Conservation (phyloP, 768 basidiomycete genomes). For the Rhodotorula kratochvilovae region DNA sequence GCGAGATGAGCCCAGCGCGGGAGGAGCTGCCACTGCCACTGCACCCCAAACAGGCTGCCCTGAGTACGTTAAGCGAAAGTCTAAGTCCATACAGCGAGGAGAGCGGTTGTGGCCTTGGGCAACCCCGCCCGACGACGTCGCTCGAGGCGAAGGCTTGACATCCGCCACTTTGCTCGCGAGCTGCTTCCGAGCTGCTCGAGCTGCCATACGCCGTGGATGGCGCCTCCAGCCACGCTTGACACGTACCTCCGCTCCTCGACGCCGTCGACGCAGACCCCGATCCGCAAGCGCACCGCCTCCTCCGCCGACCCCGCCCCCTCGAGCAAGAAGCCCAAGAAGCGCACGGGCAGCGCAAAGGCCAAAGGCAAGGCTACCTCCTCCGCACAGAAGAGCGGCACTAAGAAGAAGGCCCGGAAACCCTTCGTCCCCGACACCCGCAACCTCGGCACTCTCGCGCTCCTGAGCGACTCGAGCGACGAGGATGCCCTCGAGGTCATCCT, state of each 20-base stretch:
- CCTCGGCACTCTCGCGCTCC: constrained; percentile 28
- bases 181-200: too few relatives aligned
- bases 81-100: too few relatives aligned
- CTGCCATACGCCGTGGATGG: not conserved
- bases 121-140: too few relatives aligned
- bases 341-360: not conserved
- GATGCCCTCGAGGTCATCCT: not conserved
- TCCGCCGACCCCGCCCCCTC: not conserved
- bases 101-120: too few relatives aligned
- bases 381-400: not conserved
- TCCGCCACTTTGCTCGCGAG: too few relatives aligned
- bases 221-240: not conserved
- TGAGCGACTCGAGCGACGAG: constrained; percentile 24
- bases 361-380: not conserved
- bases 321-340: not conserved
- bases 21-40: too few relatives aligned
- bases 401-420: not conserved
- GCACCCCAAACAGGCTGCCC: too few relatives aligned
- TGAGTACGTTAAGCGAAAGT: too few relatives aligned
- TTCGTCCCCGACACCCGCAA: constrained; percentile 24
- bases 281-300: not conserved
- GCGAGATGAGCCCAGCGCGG: too few relatives aligned
- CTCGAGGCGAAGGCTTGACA: too few relatives aligned
- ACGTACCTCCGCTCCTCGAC: constrained; percentile 5
- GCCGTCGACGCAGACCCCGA: not conserved